phyloP scores from a whole-genome alignment of 2,329 filamentous ascomycete genomes.

The Colletotrichum liriopes region DNA sequence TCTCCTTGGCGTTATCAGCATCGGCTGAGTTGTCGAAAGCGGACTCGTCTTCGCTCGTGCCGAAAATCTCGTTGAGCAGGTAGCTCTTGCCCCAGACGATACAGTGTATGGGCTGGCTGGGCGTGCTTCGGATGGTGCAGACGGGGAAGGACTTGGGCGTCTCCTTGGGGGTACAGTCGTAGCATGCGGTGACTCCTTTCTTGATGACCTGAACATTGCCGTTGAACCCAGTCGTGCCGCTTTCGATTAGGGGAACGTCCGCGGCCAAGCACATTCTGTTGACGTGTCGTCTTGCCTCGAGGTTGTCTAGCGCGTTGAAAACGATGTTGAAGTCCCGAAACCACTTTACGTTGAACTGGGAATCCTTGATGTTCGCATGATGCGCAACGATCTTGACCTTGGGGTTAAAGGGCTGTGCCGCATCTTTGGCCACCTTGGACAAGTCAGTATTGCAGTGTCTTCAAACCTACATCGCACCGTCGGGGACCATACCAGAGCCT shows the following conservation, averaged over 20 bases:
- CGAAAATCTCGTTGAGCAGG: slow-evolving; percentile 94
- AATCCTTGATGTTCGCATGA: slow-evolving; percentile 95
- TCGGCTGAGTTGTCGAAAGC: slow-evolving; percentile 86
- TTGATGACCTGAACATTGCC: slow-evolving; percentile 98
- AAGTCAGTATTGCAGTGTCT: slow-evolving; percentile 19
- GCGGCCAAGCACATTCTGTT: slow-evolving; percentile 98
- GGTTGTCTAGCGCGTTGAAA: slow-evolving; percentile 97
- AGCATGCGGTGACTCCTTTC: slow-evolving; percentile 92
- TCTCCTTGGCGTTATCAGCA: slow-evolving; percentile 87
- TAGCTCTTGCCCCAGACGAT: slow-evolving; percentile 99
- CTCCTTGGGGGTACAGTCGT: slow-evolving; percentile 93
- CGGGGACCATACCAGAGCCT: slow-evolving; percentile 80
- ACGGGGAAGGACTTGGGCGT: slow-evolving; percentile 94
- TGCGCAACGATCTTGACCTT: slow-evolving; percentile 88
- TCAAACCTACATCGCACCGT: slow-evolving; percentile 17
- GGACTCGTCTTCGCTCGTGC: slow-evolving; percentile 88
- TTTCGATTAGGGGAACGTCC: slow-evolving; percentile 92
- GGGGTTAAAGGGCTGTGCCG: slow-evolving; percentile 91
- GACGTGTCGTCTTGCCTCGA: slow-evolving; percentile 93
- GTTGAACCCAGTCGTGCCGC: slow-evolving; percentile 97
- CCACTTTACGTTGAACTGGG: slow-evolving; percentile 89
- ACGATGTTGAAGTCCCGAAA: slow-evolving; percentile 87
- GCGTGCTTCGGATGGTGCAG: slow-evolving; percentile 96
- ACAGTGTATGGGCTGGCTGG: slow-evolving; percentile 96
- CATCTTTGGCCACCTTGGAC: slow-evolving; percentile 88